Base-by-base conservation (phyloP, 2,329 filamentous ascomycete species). In the Diplocarpon mali region DNA sequence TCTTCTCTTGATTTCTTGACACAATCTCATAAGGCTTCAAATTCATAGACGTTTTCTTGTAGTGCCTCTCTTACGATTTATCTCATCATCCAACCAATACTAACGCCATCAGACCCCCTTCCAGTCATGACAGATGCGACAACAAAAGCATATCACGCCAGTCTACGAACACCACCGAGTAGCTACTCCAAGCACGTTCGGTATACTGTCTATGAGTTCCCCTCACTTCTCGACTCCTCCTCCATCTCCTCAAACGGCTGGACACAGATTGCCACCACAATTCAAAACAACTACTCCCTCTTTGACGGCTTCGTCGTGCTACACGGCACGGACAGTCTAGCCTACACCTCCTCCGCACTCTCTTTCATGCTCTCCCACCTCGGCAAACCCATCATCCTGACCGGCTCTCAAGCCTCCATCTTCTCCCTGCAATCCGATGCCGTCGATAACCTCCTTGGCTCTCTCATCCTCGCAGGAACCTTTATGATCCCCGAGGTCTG, bases 401-500 rank as follows among this genome's bases (percentile, higher is more conserved):
- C 81, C 30, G 71, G 72, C 4, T 72, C 70, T 6, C 73, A 77
- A 59, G 75, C 80, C 10, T 80, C 80, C 0, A 85, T 85, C 70
- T 73, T 82, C 52, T 75, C 82, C 56, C 68, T 84, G 11, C 80
- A 85, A 59, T 83, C 77, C 42, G 81, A 85, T 60, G 81, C 80
- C 5, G 76, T 79, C 8, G 80, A 84, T 58, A 85, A 85, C 48
- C 69, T 85, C 8, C 72, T 85, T 6, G 79, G 78, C 12, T 79
- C 79, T 9, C 64, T 85, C 47, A 78, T 85, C 46, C 76, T 85
- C 44, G 81, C 81, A 12, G 80, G 80, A 10, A 80, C 84, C 53
- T 84, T 85, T 58, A 80, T 80, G 71, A 81, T 85, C 42, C 80
- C 81, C 0, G 81, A 85, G 64, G 81, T 85, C 20, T 83, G 79